A percentile compares a stretch with the other conserved stretches of the same genome.
Conservation (phyloP, 164 flowering plant genomes). For the Platanus orientalis region DNA sequence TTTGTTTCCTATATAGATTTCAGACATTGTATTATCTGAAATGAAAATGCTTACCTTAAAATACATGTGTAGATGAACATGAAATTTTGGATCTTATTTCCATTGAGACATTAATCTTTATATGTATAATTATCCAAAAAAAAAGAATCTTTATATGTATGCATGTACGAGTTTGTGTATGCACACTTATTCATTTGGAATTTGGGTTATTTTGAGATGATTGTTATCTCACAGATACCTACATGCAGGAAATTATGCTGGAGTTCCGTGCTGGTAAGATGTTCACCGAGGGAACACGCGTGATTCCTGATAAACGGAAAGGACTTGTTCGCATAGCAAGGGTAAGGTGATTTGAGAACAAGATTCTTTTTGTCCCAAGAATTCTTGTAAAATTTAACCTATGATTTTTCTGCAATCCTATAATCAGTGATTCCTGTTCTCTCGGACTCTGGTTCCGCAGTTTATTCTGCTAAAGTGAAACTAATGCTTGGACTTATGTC, state of each 20-base stretch:
- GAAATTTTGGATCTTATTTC: no score
- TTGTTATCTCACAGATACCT: slow-evolving; percentile 5
- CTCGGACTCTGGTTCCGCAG: neutral
- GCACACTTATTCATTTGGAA: no score
- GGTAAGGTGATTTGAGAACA: slow-evolving; percentile 35
- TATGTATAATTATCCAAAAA: no score
- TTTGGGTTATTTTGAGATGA: neutral
- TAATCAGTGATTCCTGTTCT: neutral
- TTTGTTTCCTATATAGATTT: no score
- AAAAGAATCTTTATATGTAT: neutral
- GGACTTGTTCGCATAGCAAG: slow-evolving; percentile 82
- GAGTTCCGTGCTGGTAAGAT: slow-evolving; percentile 97
- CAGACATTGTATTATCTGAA: no score
- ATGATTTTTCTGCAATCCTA: neutral
- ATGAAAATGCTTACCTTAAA: no score
- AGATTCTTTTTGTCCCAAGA: neutral
- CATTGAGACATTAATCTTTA: no score
- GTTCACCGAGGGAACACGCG: slow-evolving; percentile 64
- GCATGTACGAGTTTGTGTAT: no score
- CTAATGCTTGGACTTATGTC: slow-evolving; percentile 8
- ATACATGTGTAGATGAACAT: no score
- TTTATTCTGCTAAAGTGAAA: neutral
- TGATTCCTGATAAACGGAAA: slow-evolving; percentile 77
- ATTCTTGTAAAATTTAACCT: neutral
- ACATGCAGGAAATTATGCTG: slow-evolving; percentile 54